Evolutionary conservation across 345 rosid genomes (phyloP).

Genomic region (Pistacia integerrima): DNA sequence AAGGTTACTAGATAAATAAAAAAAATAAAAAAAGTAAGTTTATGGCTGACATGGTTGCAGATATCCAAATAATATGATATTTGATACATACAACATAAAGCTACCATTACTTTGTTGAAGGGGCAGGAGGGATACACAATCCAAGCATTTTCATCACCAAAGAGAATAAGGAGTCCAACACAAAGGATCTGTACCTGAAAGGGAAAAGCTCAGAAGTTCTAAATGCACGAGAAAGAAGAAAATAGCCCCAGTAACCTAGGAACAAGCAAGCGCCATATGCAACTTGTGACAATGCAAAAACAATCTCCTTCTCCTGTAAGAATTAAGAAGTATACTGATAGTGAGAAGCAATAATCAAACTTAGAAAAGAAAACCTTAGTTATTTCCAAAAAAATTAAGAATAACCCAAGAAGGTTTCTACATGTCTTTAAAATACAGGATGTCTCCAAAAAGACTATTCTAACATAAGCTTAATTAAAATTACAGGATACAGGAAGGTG

Average conservation of each 20-base stretch:
- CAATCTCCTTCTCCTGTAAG: constrained; percentile 65
- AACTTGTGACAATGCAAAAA: constrained; percentile 75
- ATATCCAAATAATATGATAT: not conserved
- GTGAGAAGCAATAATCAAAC: constrained; percentile 1
- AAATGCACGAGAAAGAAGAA: constrained; percentile 51
- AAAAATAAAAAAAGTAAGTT: not conserved
- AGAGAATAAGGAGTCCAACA: constrained; percentile 11
- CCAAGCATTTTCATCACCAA: constrained; percentile 11
- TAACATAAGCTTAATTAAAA: not conserved
- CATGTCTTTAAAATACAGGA: not conserved
- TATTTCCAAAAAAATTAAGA: not conserved
- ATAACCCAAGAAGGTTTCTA: not conserved
- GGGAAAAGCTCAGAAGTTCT: constrained; percentile 65
- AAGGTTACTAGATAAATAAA: not conserved
- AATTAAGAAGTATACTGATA: not conserved
- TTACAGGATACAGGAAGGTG: not conserved
- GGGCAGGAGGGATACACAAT: not conserved
- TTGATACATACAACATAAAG: not conserved
- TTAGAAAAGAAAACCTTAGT: constrained; percentile 9
- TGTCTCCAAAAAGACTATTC: not conserved
- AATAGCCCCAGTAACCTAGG: constrained; percentile 89
- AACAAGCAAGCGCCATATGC: constrained; percentile 80
- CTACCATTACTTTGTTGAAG: not conserved
- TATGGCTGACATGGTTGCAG: not conserved
- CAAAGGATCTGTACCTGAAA: constrained; percentile 62